Conservation (phyloP, 371 early-diverging fungal species). For the Conidiobolus incongruus region DNA sequence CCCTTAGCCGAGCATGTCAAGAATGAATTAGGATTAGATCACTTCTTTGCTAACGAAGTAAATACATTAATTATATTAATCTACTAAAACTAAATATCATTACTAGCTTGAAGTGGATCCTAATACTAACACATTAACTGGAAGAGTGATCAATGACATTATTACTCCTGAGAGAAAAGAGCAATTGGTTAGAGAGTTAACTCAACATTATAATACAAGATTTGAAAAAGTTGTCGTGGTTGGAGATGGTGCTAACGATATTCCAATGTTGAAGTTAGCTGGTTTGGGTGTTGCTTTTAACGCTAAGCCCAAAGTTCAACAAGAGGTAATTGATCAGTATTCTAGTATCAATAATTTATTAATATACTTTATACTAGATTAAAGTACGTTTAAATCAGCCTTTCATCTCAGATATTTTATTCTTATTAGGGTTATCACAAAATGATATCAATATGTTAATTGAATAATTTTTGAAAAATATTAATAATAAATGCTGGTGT, state of each 20-base stretch:
- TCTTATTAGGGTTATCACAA: too few species aligned
- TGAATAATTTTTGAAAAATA: too few species aligned
- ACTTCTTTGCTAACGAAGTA: slow-evolving; percentile 89
- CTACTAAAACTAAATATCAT: background rate
- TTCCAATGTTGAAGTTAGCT: slow-evolving; percentile 90
- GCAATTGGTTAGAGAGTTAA: slow-evolving; percentile 79
- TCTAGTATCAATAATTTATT: background rate
- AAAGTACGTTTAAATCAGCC: too few species aligned
- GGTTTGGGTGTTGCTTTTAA: slow-evolving; percentile 97
- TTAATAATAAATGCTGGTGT: too few species aligned
- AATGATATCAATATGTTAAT: too few species aligned
- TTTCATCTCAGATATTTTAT: too few species aligned
- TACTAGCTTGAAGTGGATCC: slow-evolving; percentile 46
- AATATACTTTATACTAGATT: too few species aligned
- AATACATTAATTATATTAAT: background rate
- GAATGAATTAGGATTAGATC: slow-evolving; percentile 71
- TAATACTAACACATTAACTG: slow-evolving; percentile 62
- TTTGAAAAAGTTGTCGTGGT: slow-evolving; percentile 67
- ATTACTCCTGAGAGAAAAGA: slow-evolving; percentile 86
- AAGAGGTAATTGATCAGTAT: slow-evolving; percentile 19
- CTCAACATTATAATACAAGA: slow-evolving; percentile 21
- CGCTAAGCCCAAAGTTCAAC: slow-evolving; percentile 91
- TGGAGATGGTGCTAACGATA: slow-evolving; percentile 99
- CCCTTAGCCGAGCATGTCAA: slow-evolving; percentile 82
- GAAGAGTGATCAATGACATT: slow-evolving; percentile 64